These are phyloP conservation scores for Nicotiana attenuata DNA, from an alignment of 257 asterid genomes.

Conservation along the genomic window DNA sequence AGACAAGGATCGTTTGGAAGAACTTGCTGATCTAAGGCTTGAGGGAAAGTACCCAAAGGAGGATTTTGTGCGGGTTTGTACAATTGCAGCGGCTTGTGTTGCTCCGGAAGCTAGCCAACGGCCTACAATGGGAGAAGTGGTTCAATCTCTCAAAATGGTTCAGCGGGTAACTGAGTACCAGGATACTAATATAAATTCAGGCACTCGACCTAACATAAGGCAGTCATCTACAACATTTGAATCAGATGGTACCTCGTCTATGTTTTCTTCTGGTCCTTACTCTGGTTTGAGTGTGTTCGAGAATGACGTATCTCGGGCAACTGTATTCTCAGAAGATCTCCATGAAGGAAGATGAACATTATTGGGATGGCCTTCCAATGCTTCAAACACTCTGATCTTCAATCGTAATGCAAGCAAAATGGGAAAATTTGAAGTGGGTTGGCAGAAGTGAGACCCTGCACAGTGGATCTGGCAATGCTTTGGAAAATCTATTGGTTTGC, in stretches of 20 bases:
- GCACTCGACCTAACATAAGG: conserved; percentile 57
- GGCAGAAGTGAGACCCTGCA: background rate
- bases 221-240: conserved; percentile 88
- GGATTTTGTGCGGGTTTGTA: conserved; percentile 82
- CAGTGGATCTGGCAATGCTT: background rate
- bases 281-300: conserved; percentile 74
- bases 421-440: background rate
- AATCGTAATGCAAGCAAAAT: background rate
- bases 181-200: conserved; percentile 43
- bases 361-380: background rate
- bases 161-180: conserved; percentile 70
- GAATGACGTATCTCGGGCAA: conserved; percentile 57
- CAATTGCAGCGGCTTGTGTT: conserved; percentile 97
- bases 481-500: conserved; percentile 12
- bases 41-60: conserved; percentile 77
- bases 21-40: conserved; percentile 78
- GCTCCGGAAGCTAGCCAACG: conserved; percentile 86
- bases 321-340: conserved; percentile 86
- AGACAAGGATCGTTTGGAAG: conserved; percentile 83
- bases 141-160: conserved; percentile 96
- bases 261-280: conserved; percentile 90
- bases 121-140: conserved; percentile 98
- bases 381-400: conserved; percentile 4
- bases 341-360: conserved; percentile 74
- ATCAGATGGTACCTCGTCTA: conserved; percentile 87